These are phyloP conservation scores for Plasmodium cynomolgi DNA, from an alignment of 169 alveolate species.

Conservation along the genomic window DNA sequence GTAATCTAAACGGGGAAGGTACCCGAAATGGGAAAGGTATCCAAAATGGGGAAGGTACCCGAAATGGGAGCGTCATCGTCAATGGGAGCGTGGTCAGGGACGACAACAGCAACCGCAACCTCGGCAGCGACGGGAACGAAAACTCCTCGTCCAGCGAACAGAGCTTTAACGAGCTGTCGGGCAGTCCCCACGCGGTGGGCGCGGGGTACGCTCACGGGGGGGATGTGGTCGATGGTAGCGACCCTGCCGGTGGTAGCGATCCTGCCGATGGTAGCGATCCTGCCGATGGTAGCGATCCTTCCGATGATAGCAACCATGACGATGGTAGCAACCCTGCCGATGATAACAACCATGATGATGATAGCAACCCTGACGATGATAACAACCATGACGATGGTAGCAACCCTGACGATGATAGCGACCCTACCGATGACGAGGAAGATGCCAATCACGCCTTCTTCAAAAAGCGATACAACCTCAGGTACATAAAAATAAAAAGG, in stretches of 20 bases:
- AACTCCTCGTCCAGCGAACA: conserved; percentile 32
- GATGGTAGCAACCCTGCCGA: too few relatives aligned
- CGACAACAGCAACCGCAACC: neutral
- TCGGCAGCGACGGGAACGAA: neutral
- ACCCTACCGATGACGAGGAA: neutral
- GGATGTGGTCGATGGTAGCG: neutral
- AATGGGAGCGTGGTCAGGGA: too few relatives aligned
- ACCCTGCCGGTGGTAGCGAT: neutral
- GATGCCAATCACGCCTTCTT: neutral
- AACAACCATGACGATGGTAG: too few relatives aligned
- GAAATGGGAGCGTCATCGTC: neutral
- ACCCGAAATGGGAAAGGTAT: too few relatives aligned
- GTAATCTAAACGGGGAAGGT: too few relatives aligned
- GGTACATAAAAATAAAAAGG: conserved; percentile 51
- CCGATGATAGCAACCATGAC: neutral
- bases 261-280: neutral
- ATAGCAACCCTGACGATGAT: too few relatives aligned
- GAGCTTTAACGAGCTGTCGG: conserved; percentile 6
- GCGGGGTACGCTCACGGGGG: neutral
- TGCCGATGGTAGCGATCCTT: neutral
- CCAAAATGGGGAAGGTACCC: too few relatives aligned
- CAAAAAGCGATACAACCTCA: conserved; percentile 44
- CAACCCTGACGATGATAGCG: too few relatives aligned
- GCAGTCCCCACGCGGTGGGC: neutral
- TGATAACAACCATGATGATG: too few relatives aligned